Evolutionary conservation across 192 early-diverging fungal species (phyloP).

Genomic region (Coemansia sp.): DNA sequence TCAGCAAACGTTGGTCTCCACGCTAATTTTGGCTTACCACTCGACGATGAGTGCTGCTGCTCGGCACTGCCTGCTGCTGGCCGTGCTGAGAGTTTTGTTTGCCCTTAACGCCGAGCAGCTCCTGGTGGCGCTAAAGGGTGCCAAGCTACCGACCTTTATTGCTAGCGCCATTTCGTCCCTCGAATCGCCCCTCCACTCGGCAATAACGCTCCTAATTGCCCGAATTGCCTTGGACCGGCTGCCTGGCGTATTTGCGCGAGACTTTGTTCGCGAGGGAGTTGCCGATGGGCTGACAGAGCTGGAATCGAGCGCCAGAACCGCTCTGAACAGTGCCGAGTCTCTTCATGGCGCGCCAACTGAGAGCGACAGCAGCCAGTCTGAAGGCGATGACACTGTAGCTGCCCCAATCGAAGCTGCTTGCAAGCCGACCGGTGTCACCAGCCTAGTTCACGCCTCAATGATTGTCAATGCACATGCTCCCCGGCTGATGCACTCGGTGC

Average conservation of each 20-base stretch:
- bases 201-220: slow-evolving; percentile 45
- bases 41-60: slow-evolving; percentile 63
- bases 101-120: slow-evolving; percentile 51
- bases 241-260: slow-evolving; percentile 54
- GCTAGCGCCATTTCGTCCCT: slow-evolving; percentile 15
- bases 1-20: slow-evolving; percentile 58
- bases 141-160: slow-evolving; percentile 18
- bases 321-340: background rate
- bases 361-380: background rate
- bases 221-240: slow-evolving; percentile 64
- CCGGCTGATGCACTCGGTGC: background rate
- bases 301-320: slow-evolving; percentile 1
- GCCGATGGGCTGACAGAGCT: slow-evolving; percentile 59
- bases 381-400: background rate
- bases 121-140: slow-evolving; percentile 46
- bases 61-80: slow-evolving; percentile 65
- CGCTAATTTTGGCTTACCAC: slow-evolving; percentile 69
- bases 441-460: background rate
- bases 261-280: slow-evolving; percentile 78
- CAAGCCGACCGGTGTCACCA: background rate
- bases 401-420: background rate
- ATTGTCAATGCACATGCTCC: slow-evolving; percentile 1
- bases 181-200: slow-evolving; percentile 23
- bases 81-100: slow-evolving; percentile 57
- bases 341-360: background rate